A percentile compares a stretch with the other conserved stretches of the same genome.
Evolutionary conservation across 164 flowering plant species (phyloP).

Genomic region (Euptelea pleiosperma): DNA sequence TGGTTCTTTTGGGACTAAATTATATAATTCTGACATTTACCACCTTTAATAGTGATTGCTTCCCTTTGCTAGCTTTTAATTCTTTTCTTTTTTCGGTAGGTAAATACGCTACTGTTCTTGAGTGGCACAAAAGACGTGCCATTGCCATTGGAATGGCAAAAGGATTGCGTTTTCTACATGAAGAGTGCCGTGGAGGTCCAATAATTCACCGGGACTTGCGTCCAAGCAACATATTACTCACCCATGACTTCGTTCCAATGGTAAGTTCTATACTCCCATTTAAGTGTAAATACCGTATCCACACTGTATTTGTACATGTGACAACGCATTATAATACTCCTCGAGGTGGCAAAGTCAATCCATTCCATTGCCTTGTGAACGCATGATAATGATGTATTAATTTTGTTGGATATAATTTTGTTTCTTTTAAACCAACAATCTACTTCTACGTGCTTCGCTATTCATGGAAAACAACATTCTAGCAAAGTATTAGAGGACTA

Average conservation of each 20-base stretch:
- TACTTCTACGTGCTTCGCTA: too few species aligned
- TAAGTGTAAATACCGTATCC: too few species aligned
- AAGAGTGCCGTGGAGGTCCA: constrained; percentile 67
- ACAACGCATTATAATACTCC: too few species aligned
- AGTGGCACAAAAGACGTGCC: constrained; percentile 50
- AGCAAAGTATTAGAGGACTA: too few species aligned
- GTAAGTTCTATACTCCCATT: too few species aligned
- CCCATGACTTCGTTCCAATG: constrained; percentile 64
- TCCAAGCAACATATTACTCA: constrained; percentile 61
- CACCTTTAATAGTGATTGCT: not conserved
- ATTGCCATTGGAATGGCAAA: constrained; percentile 65
- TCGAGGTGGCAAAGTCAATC: too few species aligned
- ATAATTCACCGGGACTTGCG: constrained; percentile 64
- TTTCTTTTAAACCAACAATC: too few species aligned
- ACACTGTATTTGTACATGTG: too few species aligned
- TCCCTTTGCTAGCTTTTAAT: not conserved
- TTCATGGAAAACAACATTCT: too few species aligned
- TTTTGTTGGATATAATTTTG: too few species aligned
- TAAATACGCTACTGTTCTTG: constrained; percentile 30
- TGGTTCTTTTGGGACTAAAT: not conserved
- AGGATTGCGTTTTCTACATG: constrained; percentile 69
- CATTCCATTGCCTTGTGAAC: too few species aligned
- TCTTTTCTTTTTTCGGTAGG: constrained; percentile 16
- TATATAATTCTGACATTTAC: not conserved
- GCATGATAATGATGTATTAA: too few species aligned